Base-by-base conservation (phyloP, 345 rosid genomes). In the Psidium guajava region DNA sequence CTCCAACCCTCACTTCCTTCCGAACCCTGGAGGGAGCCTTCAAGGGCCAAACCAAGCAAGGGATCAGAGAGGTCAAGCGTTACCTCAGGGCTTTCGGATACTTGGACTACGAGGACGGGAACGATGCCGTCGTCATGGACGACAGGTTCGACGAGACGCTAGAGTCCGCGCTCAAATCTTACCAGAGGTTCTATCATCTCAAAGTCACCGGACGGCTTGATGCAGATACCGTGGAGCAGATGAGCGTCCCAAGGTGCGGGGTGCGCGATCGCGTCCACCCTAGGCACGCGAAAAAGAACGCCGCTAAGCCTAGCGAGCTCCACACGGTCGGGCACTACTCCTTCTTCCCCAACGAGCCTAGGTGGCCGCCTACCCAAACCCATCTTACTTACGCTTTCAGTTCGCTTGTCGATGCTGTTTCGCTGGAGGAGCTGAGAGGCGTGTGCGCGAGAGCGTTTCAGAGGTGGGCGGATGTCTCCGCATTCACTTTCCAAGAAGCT, bases 381-480 rank as follows among this genome's bases (percentile, higher is more conserved):
- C 50, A 42, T 42, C 74, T 83, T 52, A 57, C 16, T 6, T 83
- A 56, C 75, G 50, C 12, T n/a, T 57, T 83, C 85, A 44, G 10
- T 32, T 42, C 74, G 52, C 47, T 61, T 42, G 44, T 42, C 44
- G 44, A 42, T 42, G 44, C 4, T 42, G 44, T 42, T 42, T 47
- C 82, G 8, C 21, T n/a, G 14, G 59, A 85, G 50, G 57, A 74
- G 57, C 8, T 84, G 44, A 84, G 86, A 81, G 61, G 81, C 6
- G 84, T 59, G 12, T 87, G 85, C 81, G 25, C 84, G 25, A 77
- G 74, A 52, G 90, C 92, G 12, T 90, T 90, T 15, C 28, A 73
- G 53, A 83, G 88, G 8, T 90, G 92, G 90, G 82, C 87, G 0
- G 27, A 81, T 0, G 91, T 87, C 3, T 61, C 86, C 42, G 69